Base-by-base conservation (phyloP, 2,329 filamentous ascomycete species). In the Diplodia corticola region DNA sequence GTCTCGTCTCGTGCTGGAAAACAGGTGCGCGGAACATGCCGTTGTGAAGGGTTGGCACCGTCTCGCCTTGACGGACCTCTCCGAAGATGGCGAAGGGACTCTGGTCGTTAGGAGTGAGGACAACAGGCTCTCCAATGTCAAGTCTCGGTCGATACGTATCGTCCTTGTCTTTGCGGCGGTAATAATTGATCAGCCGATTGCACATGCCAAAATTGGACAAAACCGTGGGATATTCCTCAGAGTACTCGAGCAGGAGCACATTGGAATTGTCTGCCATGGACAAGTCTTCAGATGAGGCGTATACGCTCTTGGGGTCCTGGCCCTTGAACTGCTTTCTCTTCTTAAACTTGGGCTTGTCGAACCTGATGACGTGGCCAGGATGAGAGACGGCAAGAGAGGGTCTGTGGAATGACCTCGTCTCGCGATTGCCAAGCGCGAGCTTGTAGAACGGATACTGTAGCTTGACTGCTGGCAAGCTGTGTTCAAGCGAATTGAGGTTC, bases 131-230 rank as follows among this genome's bases (percentile, higher is more conserved):
- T 67, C 95, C 95, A 68, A 99, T 86, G 4, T 96, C 92, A 67
- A 85, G 78, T 81, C 93, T 96, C 0, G 92, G 91, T 1, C 91
- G 85, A 63, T 87, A 85, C 57, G 88, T 86, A 53, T 96, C 91
- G 37, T 80, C 86, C 74, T 74, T 74, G 59, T 92, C 91, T 73
- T 92, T 92, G 67, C 93, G 88, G 46, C 92, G 91, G 76, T 97
- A 97, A 78, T 98, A 99, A 78, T 99, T 98, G 82, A 98, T 92
- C 67, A 99, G 86, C 63, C 93, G 91, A 76, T 90, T 96, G 63
- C 93, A 93, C 95, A 99, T 99, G 70, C 94, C 95, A 73, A 97
- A 97, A 75, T 96, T 97, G 50, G 94, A 97, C 68, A 99, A 82
- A 67, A 96, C 92, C 10, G 90, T 91, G 0, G 95, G 95, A 69